These are phyloP conservation scores for Athelia psychrophila DNA, from an alignment of 1,284 basidiomycete species.

Conservation along the genomic window DNA sequence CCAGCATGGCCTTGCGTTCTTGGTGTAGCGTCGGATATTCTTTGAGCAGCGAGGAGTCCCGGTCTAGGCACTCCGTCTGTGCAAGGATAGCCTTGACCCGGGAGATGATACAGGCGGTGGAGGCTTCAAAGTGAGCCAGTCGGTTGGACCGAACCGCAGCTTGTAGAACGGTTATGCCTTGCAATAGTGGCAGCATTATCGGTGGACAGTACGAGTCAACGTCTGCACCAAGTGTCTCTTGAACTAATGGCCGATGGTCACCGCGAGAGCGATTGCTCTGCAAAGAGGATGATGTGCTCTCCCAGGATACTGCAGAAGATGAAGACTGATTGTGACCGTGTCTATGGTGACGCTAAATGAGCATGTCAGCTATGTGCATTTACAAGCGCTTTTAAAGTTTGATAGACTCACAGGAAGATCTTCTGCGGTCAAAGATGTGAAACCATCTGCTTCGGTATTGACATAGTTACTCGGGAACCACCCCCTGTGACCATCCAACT, in stretches of 20 bases:
- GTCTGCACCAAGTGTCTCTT: constrained; percentile 41
- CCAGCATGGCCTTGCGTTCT: constrained; percentile 82
- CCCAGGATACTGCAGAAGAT: constrained; percentile 53
- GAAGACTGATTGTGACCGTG: constrained; percentile 50
- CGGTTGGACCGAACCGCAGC: constrained; percentile 79
- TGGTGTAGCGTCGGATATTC: constrained; percentile 66
- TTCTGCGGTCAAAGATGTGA: constrained; percentile 47
- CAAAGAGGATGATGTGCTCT: constrained; percentile 37
- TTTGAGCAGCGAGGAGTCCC: constrained; percentile 75
- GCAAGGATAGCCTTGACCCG: constrained; percentile 90
- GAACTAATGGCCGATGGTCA: constrained; percentile 43
- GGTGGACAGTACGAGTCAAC: constrained; percentile 65
- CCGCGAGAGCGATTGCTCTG: constrained; percentile 25
- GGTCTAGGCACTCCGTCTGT: constrained; percentile 82
- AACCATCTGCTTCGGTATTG: constrained; percentile 54
- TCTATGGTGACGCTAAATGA: constrained; percentile 6
- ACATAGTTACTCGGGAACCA: constrained; percentile 99
- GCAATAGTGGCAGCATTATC: constrained; percentile 75
- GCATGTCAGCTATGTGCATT: constrained; percentile 11
- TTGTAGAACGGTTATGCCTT: constrained; percentile 84
- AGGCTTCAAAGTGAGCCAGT: constrained; percentile 79
- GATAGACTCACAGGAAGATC: constrained; percentile 44
- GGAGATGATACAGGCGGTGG: constrained; percentile 88
- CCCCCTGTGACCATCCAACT: constrained; percentile 83
- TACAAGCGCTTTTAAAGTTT: constrained; percentile 6